phyloP scores from a whole-genome alignment of 2,329 filamentous ascomycete species.

The Phoma herbarum region DNA sequence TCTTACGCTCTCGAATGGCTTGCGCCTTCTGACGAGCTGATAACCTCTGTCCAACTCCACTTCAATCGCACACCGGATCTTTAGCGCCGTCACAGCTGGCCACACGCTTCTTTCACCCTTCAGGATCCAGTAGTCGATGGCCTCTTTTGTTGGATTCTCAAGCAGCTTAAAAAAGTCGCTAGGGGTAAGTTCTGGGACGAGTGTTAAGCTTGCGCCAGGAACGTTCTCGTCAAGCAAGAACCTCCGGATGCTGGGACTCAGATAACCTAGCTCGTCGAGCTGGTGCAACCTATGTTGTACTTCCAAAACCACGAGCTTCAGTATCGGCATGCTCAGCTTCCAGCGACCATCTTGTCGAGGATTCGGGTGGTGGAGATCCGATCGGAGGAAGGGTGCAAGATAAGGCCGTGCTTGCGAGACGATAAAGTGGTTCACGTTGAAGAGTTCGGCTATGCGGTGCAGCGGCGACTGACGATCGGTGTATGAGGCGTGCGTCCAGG shows the following conservation, averaged over 20 bases:
- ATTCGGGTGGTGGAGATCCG: slow-evolving; percentile 78
- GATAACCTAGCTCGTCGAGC: slow-evolving; percentile 76
- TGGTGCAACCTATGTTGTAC: slow-evolving; percentile 82
- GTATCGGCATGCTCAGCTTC: slow-evolving; percentile 64
- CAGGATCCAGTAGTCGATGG: slow-evolving; percentile 83
- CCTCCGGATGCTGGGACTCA: slow-evolving; percentile 74
- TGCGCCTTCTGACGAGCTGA: slow-evolving; percentile 73
- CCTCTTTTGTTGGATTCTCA: slow-evolving; percentile 80
- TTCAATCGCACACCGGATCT: slow-evolving; percentile 84
- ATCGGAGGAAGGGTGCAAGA: slow-evolving; percentile 82
- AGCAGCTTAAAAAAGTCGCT: slow-evolving; percentile 79
- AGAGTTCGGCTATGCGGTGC: slow-evolving; percentile 78
- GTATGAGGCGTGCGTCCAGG: slow-evolving; percentile 71
- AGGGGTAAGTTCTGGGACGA: slow-evolving; percentile 80
- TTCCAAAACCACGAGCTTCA: slow-evolving; percentile 77
- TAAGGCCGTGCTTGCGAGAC: slow-evolving; percentile 92
- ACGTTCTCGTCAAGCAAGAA: slow-evolving; percentile 85
- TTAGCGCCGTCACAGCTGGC: slow-evolving; percentile 84
- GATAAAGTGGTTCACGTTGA: slow-evolving; percentile 96
- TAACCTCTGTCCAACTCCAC: slow-evolving; percentile 88
- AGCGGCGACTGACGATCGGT: slow-evolving; percentile 73
- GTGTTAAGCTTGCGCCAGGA: slow-evolving; percentile 77
- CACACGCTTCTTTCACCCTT: slow-evolving; percentile 88
- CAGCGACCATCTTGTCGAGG: slow-evolving; percentile 65
- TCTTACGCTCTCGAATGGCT: slow-evolving; percentile 49